Evolutionary conservation across 768 basidiomycete species (phyloP).

Genomic region (Pholiota conissans): DNA sequence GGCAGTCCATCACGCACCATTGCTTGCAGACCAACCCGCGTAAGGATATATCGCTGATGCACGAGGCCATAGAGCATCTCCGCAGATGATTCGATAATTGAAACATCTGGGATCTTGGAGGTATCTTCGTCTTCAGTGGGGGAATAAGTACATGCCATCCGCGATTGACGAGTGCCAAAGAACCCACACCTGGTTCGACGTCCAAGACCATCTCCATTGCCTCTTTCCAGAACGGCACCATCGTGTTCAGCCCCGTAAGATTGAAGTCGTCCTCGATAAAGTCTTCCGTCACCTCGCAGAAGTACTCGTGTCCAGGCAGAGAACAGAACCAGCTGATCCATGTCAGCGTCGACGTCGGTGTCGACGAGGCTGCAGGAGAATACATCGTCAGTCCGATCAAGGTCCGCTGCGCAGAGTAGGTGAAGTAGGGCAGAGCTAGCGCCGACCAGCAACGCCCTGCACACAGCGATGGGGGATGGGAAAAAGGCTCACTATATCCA

Average conservation of each 20-base stretch:
- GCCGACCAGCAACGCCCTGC: conserved; percentile 13
- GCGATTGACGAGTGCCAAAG: conserved; percentile 11
- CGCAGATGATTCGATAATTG: conserved; percentile 96
- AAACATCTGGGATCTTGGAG: conserved; percentile 95
- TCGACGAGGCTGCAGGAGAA: conserved; percentile 71
- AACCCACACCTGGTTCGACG: conserved; percentile 89
- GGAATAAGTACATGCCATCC: conserved; percentile 18
- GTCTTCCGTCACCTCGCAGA: conserved; percentile 97
- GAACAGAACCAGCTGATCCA: conserved; percentile 99
- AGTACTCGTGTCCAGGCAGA: conserved; percentile 94
- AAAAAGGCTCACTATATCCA: conserved; percentile 72
- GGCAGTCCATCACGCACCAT: conserved; percentile 62
- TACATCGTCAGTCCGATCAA: conserved; percentile 22
- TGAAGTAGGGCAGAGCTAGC: conserved; percentile 7
- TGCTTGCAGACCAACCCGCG: conserved; percentile 87
- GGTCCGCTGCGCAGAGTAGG: conserved; percentile 7
- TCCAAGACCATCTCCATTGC: conserved; percentile 99
- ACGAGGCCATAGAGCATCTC: conserved; percentile 97
- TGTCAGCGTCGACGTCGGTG: conserved; percentile 87
- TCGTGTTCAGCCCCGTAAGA: conserved; percentile 89
- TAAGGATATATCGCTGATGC: conserved; percentile 96
- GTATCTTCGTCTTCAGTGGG: conserved; percentile 79
- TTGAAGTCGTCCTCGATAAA: conserved; percentile 99
- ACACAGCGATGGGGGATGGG: conserved; percentile 17
- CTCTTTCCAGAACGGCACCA: conserved; percentile 99